A percentile compares a stretch with the other conserved stretches of the same genome.
These are phyloP conservation scores for Pseudohalonectria lignicola DNA, from an alignment of 2,329 filamentous ascomycete genomes.

Conservation along the genomic window DNA sequence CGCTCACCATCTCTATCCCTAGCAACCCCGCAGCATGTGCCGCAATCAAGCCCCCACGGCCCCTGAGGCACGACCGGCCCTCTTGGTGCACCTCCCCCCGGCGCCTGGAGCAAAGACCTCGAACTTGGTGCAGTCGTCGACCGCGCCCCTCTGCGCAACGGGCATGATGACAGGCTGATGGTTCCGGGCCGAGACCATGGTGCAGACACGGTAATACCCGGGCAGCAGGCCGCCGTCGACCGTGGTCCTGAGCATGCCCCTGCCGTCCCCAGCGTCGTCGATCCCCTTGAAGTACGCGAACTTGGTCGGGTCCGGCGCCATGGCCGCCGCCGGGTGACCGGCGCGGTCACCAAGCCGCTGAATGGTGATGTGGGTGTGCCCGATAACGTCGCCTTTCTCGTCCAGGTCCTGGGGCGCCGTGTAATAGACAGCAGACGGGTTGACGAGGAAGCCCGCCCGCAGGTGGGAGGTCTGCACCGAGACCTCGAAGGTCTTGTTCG, in stretches of 20 bases:
- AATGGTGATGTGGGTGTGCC: slow-evolving; percentile 39
- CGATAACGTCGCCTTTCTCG: slow-evolving; percentile 23
- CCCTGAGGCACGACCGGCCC: too few species aligned
- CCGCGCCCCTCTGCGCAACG: slow-evolving; percentile 38
- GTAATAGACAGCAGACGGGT: slow-evolving; percentile 42
- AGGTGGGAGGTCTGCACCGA: slow-evolving; percentile 35
- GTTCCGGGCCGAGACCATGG: slow-evolving; percentile 36
- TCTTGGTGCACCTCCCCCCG: too few species aligned
- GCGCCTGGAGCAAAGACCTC: slow-evolving; percentile 23
- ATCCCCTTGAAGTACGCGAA: slow-evolving; percentile 50
- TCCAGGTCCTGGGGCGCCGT: slow-evolving; percentile 40
- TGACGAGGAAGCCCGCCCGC: slow-evolving; percentile 40
- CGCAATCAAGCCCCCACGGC: too few species aligned
- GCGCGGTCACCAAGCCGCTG: slow-evolving; percentile 28
- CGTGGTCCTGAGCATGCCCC: slow-evolving; percentile 30
- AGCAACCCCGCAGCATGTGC: too few species aligned
- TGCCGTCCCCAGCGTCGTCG: slow-evolving; percentile 35
- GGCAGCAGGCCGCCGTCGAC: slow-evolving; percentile 33
- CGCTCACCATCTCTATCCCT: too few species aligned
- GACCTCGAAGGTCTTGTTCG: slow-evolving; percentile 33
- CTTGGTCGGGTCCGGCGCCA: slow-evolving; percentile 20
- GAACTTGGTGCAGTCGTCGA: slow-evolving; percentile 42
- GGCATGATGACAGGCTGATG: slow-evolving; percentile 50
- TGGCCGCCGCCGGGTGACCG: slow-evolving; percentile 23
- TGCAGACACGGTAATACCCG: slow-evolving; percentile 39